Evolutionary conservation across 768 basidiomycete species (phyloP).

Genomic region (Podaxis rugospora): DNA sequence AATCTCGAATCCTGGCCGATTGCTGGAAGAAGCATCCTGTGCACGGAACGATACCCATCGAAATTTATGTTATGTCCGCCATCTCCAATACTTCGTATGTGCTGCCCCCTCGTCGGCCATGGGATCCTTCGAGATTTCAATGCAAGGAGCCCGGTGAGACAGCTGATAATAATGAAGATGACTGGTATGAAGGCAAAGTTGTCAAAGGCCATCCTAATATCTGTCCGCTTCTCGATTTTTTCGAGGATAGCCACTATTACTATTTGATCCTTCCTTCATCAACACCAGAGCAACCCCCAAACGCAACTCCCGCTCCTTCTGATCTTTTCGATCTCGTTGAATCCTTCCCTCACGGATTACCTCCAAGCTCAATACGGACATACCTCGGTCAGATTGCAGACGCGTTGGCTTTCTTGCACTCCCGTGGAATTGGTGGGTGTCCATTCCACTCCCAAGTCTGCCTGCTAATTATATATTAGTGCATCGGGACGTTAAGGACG

Average conservation of each 20-base stretch:
- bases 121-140: constrained; percentile 66
- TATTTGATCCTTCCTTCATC: constrained; percentile 87
- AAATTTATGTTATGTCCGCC: constrained; percentile 92
- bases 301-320: constrained; percentile 53
- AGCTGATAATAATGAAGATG: constrained; percentile 23
- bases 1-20: constrained; percentile 96
- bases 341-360: constrained; percentile 79
- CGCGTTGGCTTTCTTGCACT: constrained; percentile 83
- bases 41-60: constrained; percentile 95
- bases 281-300: constrained; percentile 51
- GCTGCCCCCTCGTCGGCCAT: constrained; percentile 74
- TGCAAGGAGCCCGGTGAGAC: constrained; percentile 2
- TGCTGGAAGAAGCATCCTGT: constrained; percentile 98
- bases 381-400: constrained; percentile 95
- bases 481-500: constrained; percentile 97
- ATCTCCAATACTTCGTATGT: constrained; percentile 79
- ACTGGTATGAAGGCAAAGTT: constrained; percentile 66
- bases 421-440: constrained; percentile 82
- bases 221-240: constrained; percentile 92
- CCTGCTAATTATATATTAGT: constrained; percentile 39
- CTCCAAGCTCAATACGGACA: constrained; percentile 65
- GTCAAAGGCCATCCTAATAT: constrained; percentile 94
- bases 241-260: constrained; percentile 95
- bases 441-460: not conserved
- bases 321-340: constrained; percentile 98